These are phyloP conservation scores for Podospora anserina DNA, from an alignment of 495 filamentous ascomycete genomes.

Conservation along the genomic window DNA sequence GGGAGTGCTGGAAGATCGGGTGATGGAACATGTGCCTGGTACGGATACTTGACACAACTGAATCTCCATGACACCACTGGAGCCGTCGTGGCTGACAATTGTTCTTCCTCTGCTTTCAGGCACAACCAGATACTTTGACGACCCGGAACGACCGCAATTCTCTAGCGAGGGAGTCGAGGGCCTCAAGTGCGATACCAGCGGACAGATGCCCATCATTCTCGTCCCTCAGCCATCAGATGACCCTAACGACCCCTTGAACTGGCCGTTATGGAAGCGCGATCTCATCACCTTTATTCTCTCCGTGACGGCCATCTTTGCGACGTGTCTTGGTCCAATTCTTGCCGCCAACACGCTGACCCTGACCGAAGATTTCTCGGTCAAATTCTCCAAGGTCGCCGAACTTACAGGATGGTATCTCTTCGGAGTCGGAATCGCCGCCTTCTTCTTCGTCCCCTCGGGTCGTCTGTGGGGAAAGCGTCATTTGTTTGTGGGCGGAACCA, in stretches of 20 bases:
- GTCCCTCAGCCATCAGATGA: conserved; percentile 79
- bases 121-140: conserved; percentile 63
- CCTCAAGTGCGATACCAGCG: conserved; percentile 71
- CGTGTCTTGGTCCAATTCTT: conserved; percentile 76
- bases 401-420: conserved; percentile 86
- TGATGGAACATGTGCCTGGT: conserved; percentile 72
- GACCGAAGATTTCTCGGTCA: conserved; percentile 51
- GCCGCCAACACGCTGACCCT: conserved; percentile 81
- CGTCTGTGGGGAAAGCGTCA: conserved; percentile 91
- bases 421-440: conserved; percentile 74
- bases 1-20: conserved; percentile 67
- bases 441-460: conserved; percentile 82
- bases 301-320: conserved; percentile 73
- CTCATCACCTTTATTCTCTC: conserved; percentile 74
- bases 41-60: conserved; percentile 14
- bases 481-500: conserved; percentile 73
- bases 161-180: conserved; percentile 39
- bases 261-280: conserved; percentile 86
- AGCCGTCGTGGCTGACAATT: background rate
- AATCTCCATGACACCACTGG: background rate
- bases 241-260: conserved; percentile 79
- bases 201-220: conserved; percentile 65
- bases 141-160: conserved; percentile 45
- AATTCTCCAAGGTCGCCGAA: conserved; percentile 70
- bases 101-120: conserved; percentile 41